Base-by-base conservation (phyloP, 345 rosid species). In the Hypericum perforatum region DNA sequence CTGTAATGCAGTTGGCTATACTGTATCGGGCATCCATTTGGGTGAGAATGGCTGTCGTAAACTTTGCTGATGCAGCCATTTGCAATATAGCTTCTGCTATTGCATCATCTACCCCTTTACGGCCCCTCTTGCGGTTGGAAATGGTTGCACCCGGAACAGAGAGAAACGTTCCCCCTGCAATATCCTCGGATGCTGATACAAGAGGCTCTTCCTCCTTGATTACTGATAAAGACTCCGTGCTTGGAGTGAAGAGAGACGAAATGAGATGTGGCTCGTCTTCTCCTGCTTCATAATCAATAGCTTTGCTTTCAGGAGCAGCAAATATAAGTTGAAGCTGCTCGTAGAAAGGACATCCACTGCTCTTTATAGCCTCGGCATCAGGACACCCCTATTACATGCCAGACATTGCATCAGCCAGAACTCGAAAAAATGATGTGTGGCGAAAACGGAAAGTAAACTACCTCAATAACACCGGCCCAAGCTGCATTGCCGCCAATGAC, bases 61-160 rank as follows among this genome's bases (percentile, higher is more conserved):
- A 40, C 66, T 65, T 75, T 9, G 86, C 73, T n/a, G 84, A 77
- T n/a, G 70, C 66, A 9, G 84, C 86, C 82, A 75, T 82, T 56
- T 74, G 77, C 62, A 39, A 43, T 44, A 76, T 64, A 42, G 81
- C 86, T 56, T 55, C 70, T n/a, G 80, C 86, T 43, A 78, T 82
- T 47, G 74, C 67, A 66, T 61, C 82, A 57, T 73, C 83, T 53
- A 75, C 52, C 42, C 89, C 78, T 57, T 65, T 74, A 16, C 76
- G 77, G 11, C 84, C 80, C 60, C 72, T 64, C 61, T 75, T 82
- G n/a, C 59, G 60, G 45, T 39, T 43, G 45, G 60, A 51, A 39
- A 43, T 45, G 11, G 67, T 10, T 41, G 37, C 15, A 36, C 57
- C 37, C 8, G 40, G 36, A 49, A 47, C 36, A 16, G 65, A 57